These are phyloP conservation scores for Suhomyces bribrorum DNA, from an alignment of 1,139 yeast species.

Conservation along the genomic window DNA sequence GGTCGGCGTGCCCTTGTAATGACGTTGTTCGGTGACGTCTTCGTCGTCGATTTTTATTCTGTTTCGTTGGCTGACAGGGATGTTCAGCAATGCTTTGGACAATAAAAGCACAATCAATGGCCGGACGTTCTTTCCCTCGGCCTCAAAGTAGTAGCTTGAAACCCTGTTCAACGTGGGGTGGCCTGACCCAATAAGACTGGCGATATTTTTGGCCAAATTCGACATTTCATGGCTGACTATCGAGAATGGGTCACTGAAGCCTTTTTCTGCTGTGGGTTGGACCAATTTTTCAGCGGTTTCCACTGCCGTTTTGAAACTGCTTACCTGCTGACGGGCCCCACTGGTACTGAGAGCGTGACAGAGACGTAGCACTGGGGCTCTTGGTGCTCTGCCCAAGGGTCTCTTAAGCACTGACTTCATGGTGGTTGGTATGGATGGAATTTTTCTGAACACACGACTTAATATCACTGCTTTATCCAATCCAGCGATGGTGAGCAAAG, in stretches of 20 bases:
- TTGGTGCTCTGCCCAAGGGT: constrained; percentile 6
- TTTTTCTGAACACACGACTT: constrained; percentile 3
- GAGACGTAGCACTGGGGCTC: constrained; percentile 1
- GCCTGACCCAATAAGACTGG: constrained; percentile 83
- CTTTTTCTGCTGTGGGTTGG: constrained; percentile 59
- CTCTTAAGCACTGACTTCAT: constrained; percentile 5
- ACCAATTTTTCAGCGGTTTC: constrained; percentile 80
- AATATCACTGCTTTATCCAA: too few relatives aligned
- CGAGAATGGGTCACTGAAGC: constrained; percentile 75
- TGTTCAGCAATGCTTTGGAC: constrained; percentile 76
- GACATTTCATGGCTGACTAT: constrained; percentile 96
- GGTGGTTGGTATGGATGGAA: not conserved
- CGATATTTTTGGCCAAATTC: constrained; percentile 81
- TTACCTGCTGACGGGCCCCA: constrained; percentile 7
- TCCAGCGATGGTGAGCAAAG: too few relatives aligned
- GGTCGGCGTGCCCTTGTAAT: constrained; percentile 53
- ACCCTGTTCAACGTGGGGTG: constrained; percentile 91
- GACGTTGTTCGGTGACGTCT: constrained; percentile 67
- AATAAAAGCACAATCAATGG: constrained; percentile 84
- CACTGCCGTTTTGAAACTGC: constrained; percentile 56
- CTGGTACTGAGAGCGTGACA: constrained; percentile 36
- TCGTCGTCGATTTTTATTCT: constrained; percentile 59
- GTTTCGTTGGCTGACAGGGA: constrained; percentile 70
- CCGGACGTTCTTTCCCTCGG: constrained; percentile 93
- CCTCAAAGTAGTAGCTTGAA: constrained; percentile 89